Conservation (phyloP, 139 green algal species). For the Micromonas commoda region DNA sequence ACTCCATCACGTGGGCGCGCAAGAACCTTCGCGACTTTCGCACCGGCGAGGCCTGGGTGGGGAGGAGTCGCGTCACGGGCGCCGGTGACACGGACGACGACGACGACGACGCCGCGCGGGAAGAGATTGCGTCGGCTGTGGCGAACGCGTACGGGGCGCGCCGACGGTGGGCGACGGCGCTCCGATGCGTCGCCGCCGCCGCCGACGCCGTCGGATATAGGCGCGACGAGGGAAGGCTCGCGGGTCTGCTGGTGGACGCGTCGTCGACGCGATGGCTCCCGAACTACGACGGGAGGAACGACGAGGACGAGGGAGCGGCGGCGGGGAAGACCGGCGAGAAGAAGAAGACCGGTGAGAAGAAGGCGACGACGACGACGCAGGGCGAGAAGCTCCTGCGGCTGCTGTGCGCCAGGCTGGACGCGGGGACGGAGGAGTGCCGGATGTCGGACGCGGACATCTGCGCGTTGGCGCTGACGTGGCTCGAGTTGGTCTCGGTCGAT, state of each 20-base stretch:
- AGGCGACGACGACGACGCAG: not conserved
- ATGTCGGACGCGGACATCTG: too few species aligned
- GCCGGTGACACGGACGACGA: not conserved
- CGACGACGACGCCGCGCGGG: not conserved
- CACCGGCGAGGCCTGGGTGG: not conserved
- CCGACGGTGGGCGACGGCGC: constrained; percentile 33
- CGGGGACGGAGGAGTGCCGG: too few species aligned
- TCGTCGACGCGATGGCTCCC: not conserved
- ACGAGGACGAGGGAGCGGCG: not conserved
- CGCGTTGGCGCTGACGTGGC: too few species aligned
- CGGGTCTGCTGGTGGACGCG: constrained; percentile 14
- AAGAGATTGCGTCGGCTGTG: not conserved
- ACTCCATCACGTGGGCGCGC: too few species aligned
- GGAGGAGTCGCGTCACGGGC: not conserved
- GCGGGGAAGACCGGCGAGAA: not conserved
- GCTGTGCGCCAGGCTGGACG: not conserved
- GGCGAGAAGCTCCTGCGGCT: constrained; percentile 7
- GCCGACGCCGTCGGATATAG: constrained; percentile 15
- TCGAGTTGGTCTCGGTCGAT: too few species aligned
- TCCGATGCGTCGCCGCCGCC: not conserved
- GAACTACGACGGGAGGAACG: not conserved
- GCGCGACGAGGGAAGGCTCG: constrained; percentile 2
- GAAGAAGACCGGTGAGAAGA: not conserved
- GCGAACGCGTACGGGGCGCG: constrained; percentile 43
- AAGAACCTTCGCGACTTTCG: too few species aligned